phyloP scores from a whole-genome alignment of 176 grass and related monocot species.

The Carex scoparia region DNA sequence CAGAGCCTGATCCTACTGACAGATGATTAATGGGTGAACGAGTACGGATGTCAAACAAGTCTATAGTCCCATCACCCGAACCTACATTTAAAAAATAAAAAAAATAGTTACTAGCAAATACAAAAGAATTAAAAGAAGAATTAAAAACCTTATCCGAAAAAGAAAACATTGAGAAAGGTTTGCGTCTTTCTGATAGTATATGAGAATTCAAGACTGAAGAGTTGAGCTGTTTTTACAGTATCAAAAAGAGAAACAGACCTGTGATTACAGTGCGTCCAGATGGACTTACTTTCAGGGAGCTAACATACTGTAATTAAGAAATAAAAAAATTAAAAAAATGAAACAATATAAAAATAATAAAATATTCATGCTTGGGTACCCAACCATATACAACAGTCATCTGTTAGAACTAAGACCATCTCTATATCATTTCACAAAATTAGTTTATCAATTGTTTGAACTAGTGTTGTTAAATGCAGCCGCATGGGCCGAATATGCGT shows the following conservation, averaged over 20 bases:
- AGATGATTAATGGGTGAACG: slow-evolving; percentile 89
- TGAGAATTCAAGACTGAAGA: background rate
- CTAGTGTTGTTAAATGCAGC: no score
- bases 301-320: slow-evolving; percentile 66
- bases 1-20: slow-evolving; percentile 67
- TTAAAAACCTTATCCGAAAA: slow-evolving; percentile 3
- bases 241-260: slow-evolving; percentile 35
- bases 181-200: background rate
- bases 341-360: background rate
- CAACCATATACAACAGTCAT: background rate
- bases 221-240: background rate
- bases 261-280: slow-evolving; percentile 78
- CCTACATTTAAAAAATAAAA: slow-evolving; percentile 41
- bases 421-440: background rate
- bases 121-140: background rate
- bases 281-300: slow-evolving; percentile 78
- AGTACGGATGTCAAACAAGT: slow-evolving; percentile 87
- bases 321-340: background rate
- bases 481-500: no score
- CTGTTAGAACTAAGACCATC: background rate
- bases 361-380: background rate
- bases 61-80: slow-evolving; percentile 90
- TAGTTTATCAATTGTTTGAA: background rate
- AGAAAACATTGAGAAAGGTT: background rate
- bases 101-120: slow-evolving; percentile 2